Percentiles rank a stretch among this genome's conserved stretches.
Evolutionary conservation across 306 rosid species (phyloP).

Genomic region (Morella rubra): DNA sequence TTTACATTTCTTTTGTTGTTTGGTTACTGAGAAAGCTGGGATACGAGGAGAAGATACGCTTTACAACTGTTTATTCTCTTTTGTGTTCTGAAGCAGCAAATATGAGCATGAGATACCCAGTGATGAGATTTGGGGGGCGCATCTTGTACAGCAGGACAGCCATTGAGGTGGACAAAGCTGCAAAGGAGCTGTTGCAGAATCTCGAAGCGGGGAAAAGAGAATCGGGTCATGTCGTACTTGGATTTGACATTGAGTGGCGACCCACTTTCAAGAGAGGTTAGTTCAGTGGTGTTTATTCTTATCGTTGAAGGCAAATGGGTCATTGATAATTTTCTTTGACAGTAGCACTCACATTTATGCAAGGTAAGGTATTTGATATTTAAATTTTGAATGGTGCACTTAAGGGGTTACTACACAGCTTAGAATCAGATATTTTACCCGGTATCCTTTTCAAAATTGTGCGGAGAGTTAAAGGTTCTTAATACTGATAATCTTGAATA

Average conservation of each 20-base stretch:
- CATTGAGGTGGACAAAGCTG: constrained; percentile 8
- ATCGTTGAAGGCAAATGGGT: neutral
- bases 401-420: neutral
- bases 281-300: neutral
- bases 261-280: neutral
- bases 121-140: constrained; percentile 59
- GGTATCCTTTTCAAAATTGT: neutral
- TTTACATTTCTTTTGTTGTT: neutral
- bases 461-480: neutral
- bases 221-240: neutral
- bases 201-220: neutral
- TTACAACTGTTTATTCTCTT: neutral
- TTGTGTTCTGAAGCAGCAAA: constrained; percentile 28
- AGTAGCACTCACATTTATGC: neutral
- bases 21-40: neutral
- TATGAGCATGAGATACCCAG: constrained; percentile 55
- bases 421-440: neutral
- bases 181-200: neutral
- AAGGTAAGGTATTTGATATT: neutral
- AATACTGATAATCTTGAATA: neutral
- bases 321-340: neutral
- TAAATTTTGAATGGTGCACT: neutral
- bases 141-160: constrained; percentile 68
- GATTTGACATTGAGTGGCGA: constrained; percentile 14
- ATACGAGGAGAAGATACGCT: neutral